Evolutionary conservation across 495 filamentous ascomycete species (phyloP).

Genomic region (Lophium mytilinum): DNA sequence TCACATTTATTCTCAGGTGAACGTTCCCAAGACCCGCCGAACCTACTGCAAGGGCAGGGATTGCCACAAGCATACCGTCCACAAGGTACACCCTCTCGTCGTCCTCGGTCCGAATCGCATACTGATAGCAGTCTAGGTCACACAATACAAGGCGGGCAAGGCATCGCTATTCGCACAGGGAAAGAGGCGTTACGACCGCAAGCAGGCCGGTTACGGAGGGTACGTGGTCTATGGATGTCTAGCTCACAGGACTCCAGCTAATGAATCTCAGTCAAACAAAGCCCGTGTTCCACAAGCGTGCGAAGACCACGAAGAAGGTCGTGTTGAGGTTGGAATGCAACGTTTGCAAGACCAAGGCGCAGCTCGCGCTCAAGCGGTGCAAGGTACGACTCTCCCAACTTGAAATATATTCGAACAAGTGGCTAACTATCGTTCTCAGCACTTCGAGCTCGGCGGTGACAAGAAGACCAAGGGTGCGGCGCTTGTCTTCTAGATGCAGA

Average conservation of each 20-base stretch:
- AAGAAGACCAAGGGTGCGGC: constrained; percentile 99
- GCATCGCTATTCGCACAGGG: constrained; percentile 86
- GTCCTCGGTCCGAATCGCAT: no score
- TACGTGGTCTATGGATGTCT: no score
- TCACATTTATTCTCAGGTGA: constrained; percentile 49
- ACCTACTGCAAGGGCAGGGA: constrained; percentile 93
- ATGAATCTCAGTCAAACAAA: not conserved
- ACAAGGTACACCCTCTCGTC: constrained; percentile 67
- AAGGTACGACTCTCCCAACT: constrained; percentile 65
- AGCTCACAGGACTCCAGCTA: no score
- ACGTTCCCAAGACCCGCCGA: constrained; percentile 83
- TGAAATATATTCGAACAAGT: no score
- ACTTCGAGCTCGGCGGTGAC: constrained; percentile 68
- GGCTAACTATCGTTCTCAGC: constrained; percentile 5
- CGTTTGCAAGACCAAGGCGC: constrained; percentile 89
- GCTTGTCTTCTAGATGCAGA: constrained; percentile 73
- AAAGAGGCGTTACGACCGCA: constrained; percentile 99
- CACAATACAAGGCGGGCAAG: constrained; percentile 90
- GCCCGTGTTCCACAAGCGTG: constrained; percentile 97
- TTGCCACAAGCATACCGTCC: constrained; percentile 87
- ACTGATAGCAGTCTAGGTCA: no score
- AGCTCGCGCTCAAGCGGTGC: constrained; percentile 95
- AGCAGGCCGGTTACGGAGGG: constrained; percentile 99
- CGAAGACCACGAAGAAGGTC: constrained; percentile 99
- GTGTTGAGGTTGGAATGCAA: constrained; percentile 97